Evolutionary conservation across 345 rosid genomes (phyloP).

Genomic region (Linum tenue): DNA sequence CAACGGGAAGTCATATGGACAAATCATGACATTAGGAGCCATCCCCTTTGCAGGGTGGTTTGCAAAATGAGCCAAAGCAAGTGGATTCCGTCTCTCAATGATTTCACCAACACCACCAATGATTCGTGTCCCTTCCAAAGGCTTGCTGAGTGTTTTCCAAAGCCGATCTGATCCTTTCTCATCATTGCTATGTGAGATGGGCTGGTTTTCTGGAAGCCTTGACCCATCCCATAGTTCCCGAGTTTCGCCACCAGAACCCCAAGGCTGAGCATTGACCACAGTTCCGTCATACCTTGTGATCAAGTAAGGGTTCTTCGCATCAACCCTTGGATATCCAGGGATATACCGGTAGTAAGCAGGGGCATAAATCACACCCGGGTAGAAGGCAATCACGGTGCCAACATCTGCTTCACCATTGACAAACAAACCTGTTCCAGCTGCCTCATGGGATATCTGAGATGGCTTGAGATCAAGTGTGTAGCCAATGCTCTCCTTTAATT

Average conservation of each 20-base stretch:
- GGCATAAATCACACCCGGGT: slow-evolving; percentile 73
- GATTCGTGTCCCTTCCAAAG: slow-evolving; percentile 29
- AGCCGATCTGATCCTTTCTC: slow-evolving; percentile 50
- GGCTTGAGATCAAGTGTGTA: slow-evolving; percentile 51
- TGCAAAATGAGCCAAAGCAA: slow-evolving; percentile 75
- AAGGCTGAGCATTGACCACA: slow-evolving; percentile 73
- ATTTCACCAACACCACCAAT: slow-evolving; percentile 25
- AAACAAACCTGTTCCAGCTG: slow-evolving; percentile 71
- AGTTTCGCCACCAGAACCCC: slow-evolving; percentile 69
- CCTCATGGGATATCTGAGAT: slow-evolving; percentile 63
- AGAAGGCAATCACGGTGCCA: slow-evolving; percentile 70
- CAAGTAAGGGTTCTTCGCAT: slow-evolving; percentile 58
- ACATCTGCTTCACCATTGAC: slow-evolving; percentile 65
- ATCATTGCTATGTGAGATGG: slow-evolving; percentile 8
- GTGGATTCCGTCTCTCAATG: slow-evolving; percentile 75
- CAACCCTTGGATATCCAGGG: slow-evolving; percentile 70
- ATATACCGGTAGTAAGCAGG: slow-evolving; percentile 69
- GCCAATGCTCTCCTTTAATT: slow-evolving; percentile 56
- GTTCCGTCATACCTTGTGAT: slow-evolving; percentile 76
- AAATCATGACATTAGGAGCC: slow-evolving; percentile 77
- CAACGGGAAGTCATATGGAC: slow-evolving; percentile 75
- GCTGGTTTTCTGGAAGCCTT: slow-evolving; percentile 20
- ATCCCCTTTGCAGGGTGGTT: slow-evolving; percentile 62
- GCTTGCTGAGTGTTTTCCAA: slow-evolving; percentile 74
- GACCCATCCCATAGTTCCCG: slow-evolving; percentile 56